Base-by-base conservation (phyloP, 169 alveolate species). In the Cryptosporidium xiaoi region DNA sequence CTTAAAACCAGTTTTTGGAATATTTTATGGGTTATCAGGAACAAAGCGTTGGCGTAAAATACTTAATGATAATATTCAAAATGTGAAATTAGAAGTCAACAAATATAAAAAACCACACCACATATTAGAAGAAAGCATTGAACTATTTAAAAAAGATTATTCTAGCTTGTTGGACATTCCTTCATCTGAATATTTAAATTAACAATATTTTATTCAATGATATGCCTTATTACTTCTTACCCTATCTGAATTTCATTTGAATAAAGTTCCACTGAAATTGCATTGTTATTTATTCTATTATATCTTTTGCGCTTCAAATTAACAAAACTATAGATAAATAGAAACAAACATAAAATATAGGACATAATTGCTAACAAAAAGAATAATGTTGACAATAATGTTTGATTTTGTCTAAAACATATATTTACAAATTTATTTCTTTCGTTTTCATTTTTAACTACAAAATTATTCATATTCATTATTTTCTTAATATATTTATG, bases 1-100 rank as follows among this genome's bases (percentile, higher is more conserved):
- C 27, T 91, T 93, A 27, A 93, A 93, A 69, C 96, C 96, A 18
- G 84, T 93, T 5, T 83, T 93, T 48, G 96, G 96, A 7, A 83
- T 92, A 44, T 90, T 93, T 71, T 91, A 93, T 77, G 95, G 96
- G 3, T 92, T 90, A 87, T 90, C 90, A 46, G 96, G 96, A 7
- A 50, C 87, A 33, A 77, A 77, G 1, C 20, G 8, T 18, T 77
- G 87, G 87, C 58, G 87, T 16, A 77, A 71, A 62, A 16, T 51
- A 27, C 24, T 33, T 6, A 20, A 46, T 27, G 67, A 62, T 20
- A 62, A 62, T 62, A 62, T 62, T 27, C 6, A 3, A 53, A 53
- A 53, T 5, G 64, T 53, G 6, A 53, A 53, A 53, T n/a, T n/a
- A 53, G 64, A 53, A 7, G 48, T 1, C 4, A 53, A 53, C 12